Evolutionary conservation across 164 flowering plant genomes (phyloP).

Genomic region (Berberis vulgaris): DNA sequence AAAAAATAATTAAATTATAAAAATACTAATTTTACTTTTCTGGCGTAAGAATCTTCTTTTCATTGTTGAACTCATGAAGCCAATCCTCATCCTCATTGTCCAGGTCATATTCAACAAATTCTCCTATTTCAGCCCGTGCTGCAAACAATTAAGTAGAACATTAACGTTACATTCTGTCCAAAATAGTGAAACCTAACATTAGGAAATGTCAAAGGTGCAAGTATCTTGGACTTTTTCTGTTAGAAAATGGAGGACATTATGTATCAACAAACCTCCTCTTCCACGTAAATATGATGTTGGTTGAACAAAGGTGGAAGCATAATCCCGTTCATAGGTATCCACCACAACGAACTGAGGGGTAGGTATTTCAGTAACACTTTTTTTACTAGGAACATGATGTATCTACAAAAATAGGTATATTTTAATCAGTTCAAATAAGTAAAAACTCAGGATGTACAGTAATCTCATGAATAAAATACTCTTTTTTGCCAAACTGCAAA

Average conservation of each 20-base stretch:
- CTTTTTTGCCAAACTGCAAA: not conserved
- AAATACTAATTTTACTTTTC: constrained; percentile 49
- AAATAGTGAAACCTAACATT: no score
- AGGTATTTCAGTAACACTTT: constrained; percentile 75
- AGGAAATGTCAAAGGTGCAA: no score
- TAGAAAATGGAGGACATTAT: no score
- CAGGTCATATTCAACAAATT: constrained; percentile 94
- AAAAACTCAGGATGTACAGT: not conserved
- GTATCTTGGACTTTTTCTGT: no score
- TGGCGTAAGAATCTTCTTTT: constrained; percentile 47
- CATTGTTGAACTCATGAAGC: constrained; percentile 69
- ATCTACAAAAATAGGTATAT: constrained; percentile 23
- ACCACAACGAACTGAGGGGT: constrained; percentile 85
- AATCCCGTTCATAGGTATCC: constrained; percentile 95
- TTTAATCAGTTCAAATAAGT: not conserved
- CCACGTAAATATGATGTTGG: constrained; percentile 86
- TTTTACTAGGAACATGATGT: constrained; percentile 54
- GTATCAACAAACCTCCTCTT: constrained; percentile 46
- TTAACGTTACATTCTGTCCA: no score
- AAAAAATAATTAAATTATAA: not conserved
- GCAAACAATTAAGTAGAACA: no score
- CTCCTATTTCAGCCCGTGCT: constrained; percentile 80
- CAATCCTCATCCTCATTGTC: constrained; percentile 99
- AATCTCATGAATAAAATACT: not conserved
- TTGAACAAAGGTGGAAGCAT: constrained; percentile 66